These are phyloP conservation scores for Backusella sp. DNA, from an alignment of 192 early-diverging fungal species.

Conservation along the genomic window DNA sequence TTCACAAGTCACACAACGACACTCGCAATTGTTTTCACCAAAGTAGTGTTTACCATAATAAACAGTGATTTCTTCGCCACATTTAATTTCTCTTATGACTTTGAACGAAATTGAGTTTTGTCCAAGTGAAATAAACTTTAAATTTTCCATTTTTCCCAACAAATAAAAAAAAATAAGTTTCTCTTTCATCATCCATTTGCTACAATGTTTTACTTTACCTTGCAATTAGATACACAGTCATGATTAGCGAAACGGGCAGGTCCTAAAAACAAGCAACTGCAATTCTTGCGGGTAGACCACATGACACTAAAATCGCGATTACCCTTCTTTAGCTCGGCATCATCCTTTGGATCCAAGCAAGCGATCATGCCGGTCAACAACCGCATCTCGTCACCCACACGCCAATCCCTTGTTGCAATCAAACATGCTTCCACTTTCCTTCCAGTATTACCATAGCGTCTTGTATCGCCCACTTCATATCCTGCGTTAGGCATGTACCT, in stretches of 20 bases:
- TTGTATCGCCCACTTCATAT: slow-evolving; percentile 55
- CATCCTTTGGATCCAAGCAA: slow-evolving; percentile 48
- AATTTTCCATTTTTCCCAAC: neutral
- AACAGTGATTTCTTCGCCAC: slow-evolving; percentile 62
- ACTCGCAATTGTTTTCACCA: slow-evolving; percentile 58
- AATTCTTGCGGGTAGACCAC: slow-evolving; percentile 45
- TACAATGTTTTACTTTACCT: slow-evolving; percentile 19
- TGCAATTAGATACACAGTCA: slow-evolving; percentile 57
- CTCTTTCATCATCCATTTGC: neutral
- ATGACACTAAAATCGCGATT: slow-evolving; percentile 51
- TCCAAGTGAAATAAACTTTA: slow-evolving; percentile 46
- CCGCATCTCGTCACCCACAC: slow-evolving; percentile 46
- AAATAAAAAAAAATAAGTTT: slow-evolving; percentile 2
- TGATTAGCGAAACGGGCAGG: slow-evolving; percentile 67
- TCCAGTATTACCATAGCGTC: slow-evolving; percentile 41
- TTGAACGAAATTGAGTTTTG: slow-evolving; percentile 54
- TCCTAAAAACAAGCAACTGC: slow-evolving; percentile 57
- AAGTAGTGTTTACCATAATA: slow-evolving; percentile 64
- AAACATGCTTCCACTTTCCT: slow-evolving; percentile 53
- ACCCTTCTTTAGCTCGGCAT: slow-evolving; percentile 45
- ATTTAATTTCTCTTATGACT: slow-evolving; percentile 42
- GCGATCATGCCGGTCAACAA: slow-evolving; percentile 57
- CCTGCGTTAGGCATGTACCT: slow-evolving; percentile 55
- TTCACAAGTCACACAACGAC: slow-evolving; percentile 61
- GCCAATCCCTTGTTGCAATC: slow-evolving; percentile 49